phyloP scores from a whole-genome alignment of 306 rosid genomes.

The Oemleria cerasiformis region DNA sequence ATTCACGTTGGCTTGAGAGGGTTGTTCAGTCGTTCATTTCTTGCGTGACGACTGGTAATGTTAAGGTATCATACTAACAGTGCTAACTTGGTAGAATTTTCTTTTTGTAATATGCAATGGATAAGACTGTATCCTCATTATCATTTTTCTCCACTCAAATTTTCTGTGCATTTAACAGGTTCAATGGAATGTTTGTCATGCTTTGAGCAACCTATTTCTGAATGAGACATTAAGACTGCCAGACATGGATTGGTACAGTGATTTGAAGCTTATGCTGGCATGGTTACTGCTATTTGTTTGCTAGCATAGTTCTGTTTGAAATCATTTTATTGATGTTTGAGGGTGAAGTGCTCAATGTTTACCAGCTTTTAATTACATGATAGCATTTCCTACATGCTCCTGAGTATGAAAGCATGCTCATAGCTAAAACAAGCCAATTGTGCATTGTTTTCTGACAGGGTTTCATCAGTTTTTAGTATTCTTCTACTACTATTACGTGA shows the following conservation, averaged over 20 bases:
- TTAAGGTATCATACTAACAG: slow-evolving; percentile 57
- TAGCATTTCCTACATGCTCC: neutral
- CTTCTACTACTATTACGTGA: slow-evolving; percentile 77
- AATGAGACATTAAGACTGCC: slow-evolving; percentile 79
- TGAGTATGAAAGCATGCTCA: neutral
- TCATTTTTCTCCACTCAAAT: slow-evolving; percentile 21
- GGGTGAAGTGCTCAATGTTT: neutral
- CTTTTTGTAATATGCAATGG: neutral
- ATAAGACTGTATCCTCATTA: slow-evolving; percentile 7
- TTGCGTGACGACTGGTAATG: slow-evolving; percentile 81
- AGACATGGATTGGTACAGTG: slow-evolving; percentile 76
- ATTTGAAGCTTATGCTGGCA: slow-evolving; percentile 2
- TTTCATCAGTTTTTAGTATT: slow-evolving; percentile 71
- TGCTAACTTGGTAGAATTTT: slow-evolving; percentile 6
- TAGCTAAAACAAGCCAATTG: neutral
- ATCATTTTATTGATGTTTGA: neutral
- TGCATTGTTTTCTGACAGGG: slow-evolving; percentile 46
- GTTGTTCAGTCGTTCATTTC: slow-evolving; percentile 78
- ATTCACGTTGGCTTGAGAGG: slow-evolving; percentile 53
- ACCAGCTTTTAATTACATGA: neutral
- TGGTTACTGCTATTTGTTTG: slow-evolving; percentile 7
- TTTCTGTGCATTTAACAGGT: slow-evolving; percentile 51
- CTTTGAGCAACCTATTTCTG: slow-evolving; percentile 85
- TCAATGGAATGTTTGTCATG: slow-evolving; percentile 99
- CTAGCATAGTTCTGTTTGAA: neutral